Conservation (phyloP, 768 basidiomycete genomes). For the Steccherinum ochraceum region DNA sequence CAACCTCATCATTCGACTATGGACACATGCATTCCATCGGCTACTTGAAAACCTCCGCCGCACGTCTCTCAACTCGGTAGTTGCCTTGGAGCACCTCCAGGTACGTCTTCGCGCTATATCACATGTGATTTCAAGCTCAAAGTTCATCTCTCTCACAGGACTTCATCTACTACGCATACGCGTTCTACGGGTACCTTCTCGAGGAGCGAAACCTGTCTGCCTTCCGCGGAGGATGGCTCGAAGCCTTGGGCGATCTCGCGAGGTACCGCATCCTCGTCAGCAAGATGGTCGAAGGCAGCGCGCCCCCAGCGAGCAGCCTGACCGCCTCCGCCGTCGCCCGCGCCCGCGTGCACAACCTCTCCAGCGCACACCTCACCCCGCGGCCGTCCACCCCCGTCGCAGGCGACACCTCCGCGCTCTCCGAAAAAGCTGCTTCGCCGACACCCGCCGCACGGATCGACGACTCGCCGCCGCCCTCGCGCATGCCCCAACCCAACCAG, state of each 20-base stretch:
- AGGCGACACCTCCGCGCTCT: constrained; percentile 12
- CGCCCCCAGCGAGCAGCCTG: constrained; percentile 32
- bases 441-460: constrained; percentile 20
- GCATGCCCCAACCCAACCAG: constrained; percentile 8
- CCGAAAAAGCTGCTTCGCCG: constrained; percentile 15
- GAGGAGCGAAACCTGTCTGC: constrained; percentile 68
- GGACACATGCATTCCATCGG: constrained; percentile 88
- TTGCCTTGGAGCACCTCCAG: constrained; percentile 86
- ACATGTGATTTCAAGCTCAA: too few relatives aligned
- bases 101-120: too few relatives aligned
- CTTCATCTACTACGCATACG: constrained; percentile 93
- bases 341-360: constrained; percentile 23
- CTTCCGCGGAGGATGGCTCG: constrained; percentile 87
- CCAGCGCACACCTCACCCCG: constrained; percentile 10
- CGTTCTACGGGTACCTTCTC: constrained; percentile 84
- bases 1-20: constrained; percentile 90
- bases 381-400: constrained; percentile 7
- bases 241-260: constrained; percentile 94
- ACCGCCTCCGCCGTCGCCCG: constrained; percentile 50
- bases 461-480: constrained; percentile 23
- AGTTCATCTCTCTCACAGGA: constrained; percentile 32
- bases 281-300: constrained; percentile 59
- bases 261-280: constrained; percentile 95
- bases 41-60: constrained; percentile 87
- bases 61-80: constrained; percentile 40